Evolutionary conservation across 2,329 filamentous ascomycete genomes (phyloP).

Genomic region (Hymenoscyphus occultus): DNA sequence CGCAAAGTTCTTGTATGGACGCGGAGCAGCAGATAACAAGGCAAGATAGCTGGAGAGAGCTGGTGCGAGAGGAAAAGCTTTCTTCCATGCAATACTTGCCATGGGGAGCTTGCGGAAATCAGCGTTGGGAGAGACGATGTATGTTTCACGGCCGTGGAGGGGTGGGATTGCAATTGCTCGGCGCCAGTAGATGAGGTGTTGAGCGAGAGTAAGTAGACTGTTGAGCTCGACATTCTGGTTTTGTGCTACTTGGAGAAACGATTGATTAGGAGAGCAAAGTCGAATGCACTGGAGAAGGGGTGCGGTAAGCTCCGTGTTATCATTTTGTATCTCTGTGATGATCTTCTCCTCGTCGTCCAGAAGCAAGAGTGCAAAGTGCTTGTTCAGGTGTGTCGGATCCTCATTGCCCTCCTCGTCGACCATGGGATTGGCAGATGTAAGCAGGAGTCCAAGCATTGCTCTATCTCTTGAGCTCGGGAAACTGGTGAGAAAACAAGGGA

Average conservation of each 20-base stretch:
- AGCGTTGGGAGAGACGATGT: constrained; percentile 88
- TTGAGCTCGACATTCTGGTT: constrained; percentile 70
- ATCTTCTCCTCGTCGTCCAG: constrained; percentile 77
- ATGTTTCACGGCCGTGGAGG: constrained; percentile 83
- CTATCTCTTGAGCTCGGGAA: constrained; percentile 67
- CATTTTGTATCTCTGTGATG: constrained; percentile 70
- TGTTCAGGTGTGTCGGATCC: constrained; percentile 69
- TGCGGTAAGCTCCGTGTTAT: constrained; percentile 70
- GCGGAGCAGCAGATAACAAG: constrained; percentile 73
- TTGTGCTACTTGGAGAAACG: constrained; percentile 68
- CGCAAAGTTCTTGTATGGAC: constrained; percentile 78
- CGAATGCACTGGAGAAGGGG: constrained; percentile 80
- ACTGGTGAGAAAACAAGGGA: constrained; percentile 66
- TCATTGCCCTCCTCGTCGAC: constrained; percentile 65
- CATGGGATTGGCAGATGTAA: constrained; percentile 81
- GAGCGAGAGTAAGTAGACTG: constrained; percentile 82
- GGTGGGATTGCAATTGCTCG: constrained; percentile 89
- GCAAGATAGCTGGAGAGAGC: constrained; percentile 84
- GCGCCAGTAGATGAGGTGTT: constrained; percentile 94
- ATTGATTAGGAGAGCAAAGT: constrained; percentile 66
- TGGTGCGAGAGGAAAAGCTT: constrained; percentile 78
- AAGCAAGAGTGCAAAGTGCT: constrained; percentile 82
- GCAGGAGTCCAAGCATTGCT: constrained; percentile 73
- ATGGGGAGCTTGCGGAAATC: constrained; percentile 68
- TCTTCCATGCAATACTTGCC: constrained; percentile 70